Base-by-base conservation (phyloP, 2,329 filamentous ascomycete genomes). In the Neofusicoccum umdonicola region DNA sequence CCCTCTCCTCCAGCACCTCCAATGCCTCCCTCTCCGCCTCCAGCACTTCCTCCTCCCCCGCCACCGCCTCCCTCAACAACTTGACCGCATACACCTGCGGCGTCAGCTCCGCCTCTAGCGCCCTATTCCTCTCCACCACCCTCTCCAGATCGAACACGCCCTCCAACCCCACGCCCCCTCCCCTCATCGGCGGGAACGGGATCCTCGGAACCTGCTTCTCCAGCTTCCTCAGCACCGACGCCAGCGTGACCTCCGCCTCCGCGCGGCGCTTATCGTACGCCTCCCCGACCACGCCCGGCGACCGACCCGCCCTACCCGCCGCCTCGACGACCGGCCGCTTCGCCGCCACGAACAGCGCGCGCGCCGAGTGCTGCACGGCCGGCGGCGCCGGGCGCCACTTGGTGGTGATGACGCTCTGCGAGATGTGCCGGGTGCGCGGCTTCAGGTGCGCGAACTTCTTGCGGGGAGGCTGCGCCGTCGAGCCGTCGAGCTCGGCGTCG, bases 131-230 rank as follows among this genome's bases (percentile, higher is more conserved):
- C 69, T 88, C 84, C 8, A 89, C 78, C 13, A 88, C 83, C 69
- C 82, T 84, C 72, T 91, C 88, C 67, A 88, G 88, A 70, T 90
- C 84, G 52, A 92, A 85, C 57, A 85, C 81, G 7, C 42, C 56
- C n/a, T 17, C 41, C 11, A 8, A 15, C 2, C 42, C 42, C 7
- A 22, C 54, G 15, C 81, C 79, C 7, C 78, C 81, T 61, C 76
- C 76, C 47, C 77, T 76, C 2, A 83, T 80, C 0, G 85, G 86
- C 1, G 89, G 89, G 71, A 92, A 90, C n/a, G 88, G 88, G 60
- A 90, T 80, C 39, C 82, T 83, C 15, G 80, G 75, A 5, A 91
- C 77, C 70, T 88, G 88, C 54, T 80, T 82, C 41, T 83, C 77
- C 39, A 92, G 79, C 60, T 83, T 83, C 45, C 82, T 81, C 7